Base-by-base conservation (phyloP, 2,329 filamentous ascomycete species). In the Thermothelomyces thermophilus region DNA sequence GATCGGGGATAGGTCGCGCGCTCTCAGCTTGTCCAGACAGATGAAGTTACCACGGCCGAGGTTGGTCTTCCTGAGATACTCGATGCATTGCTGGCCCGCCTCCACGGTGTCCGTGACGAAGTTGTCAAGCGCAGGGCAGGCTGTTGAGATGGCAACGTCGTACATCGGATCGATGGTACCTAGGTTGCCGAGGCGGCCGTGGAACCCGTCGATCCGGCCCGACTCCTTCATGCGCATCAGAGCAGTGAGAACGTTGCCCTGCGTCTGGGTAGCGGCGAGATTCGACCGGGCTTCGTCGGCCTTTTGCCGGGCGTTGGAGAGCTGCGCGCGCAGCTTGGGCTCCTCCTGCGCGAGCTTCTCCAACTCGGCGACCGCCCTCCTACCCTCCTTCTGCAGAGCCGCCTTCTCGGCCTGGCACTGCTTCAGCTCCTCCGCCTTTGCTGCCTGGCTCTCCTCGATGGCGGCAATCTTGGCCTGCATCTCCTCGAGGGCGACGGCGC, bases 21-120 rank as follows among this genome's bases (percentile, higher is more conserved):
- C 75, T 20, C 89, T 82, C 42, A 97, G 74, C 64, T 91, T 90
- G 67, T 98, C 89, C 14, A 98, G 77, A 58, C 93, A 87, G 62
- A 98, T 97, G 66, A 98, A 97, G 70, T 96, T 96, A 52, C 90
- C 93, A 60, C 94, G 83, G 11, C 93, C 93, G 3, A 98, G 82
- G 59, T 96, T 96, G 61, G 95, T 98, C 74, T 97, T 98, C 49
- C 93, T 83, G 11, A 98, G 77, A 63, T 98, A 93, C 64, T 97
- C 93, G 56, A 98, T 97, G 67, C 94, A 98, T 66, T 97, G 90
- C 68, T 98, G 93, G 56, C 90, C 93, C 51, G 90, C 87, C 62
- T 97, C 93, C 13, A 97, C 91, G 1, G 88, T 90, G 61, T 97
- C 93, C 0, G 95, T 95, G 9, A 98, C 91, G 68, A 98, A 90